Percentiles rank a stretch among this genome's conserved stretches.
Evolutionary conservation across 164 flowering plant species (phyloP).

Genomic region (Magnolia changhungtana): DNA sequence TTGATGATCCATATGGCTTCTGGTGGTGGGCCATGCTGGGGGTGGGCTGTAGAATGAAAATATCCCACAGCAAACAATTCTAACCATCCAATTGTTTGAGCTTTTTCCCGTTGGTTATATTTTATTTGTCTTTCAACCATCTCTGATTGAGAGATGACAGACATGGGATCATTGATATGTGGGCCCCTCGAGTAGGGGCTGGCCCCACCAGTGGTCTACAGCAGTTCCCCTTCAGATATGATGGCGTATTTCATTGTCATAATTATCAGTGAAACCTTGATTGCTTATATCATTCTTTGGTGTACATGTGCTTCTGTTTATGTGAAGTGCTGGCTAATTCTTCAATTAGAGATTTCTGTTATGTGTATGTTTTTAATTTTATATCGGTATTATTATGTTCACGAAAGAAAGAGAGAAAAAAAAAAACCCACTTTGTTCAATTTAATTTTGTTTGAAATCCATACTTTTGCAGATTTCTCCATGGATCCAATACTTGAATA

Average conservation of each 20-base stretch:
- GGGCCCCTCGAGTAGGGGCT: background rate
- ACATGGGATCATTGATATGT: background rate
- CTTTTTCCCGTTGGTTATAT: too few species aligned
- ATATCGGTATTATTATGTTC: background rate
- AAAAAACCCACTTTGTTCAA: background rate
- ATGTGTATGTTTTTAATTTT: background rate
- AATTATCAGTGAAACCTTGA: background rate
- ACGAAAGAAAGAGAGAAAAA: background rate
- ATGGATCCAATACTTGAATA: background rate
- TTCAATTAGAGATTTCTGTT: background rate
- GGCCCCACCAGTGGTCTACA: background rate
- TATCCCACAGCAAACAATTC: too few species aligned
- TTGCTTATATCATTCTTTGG: background rate
- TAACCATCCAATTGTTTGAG: too few species aligned
- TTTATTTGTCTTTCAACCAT: background rate
- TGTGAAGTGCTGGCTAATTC: background rate
- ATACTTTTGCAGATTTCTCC: conserved; percentile 4
- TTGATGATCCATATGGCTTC: too few species aligned
- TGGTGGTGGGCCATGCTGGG: too few species aligned
- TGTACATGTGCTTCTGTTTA: background rate
- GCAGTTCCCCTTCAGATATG: too few species aligned
- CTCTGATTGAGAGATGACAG: background rate
- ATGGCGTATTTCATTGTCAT: too few species aligned
- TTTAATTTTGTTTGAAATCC: background rate
- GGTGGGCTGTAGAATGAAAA: too few species aligned